Percentiles rank a stretch among this genome's conserved stretches.
These are phyloP conservation scores for Filobasidium uniguttulatum DNA, from an alignment of 1,284 basidiomycete species.

Conservation along the genomic window DNA sequence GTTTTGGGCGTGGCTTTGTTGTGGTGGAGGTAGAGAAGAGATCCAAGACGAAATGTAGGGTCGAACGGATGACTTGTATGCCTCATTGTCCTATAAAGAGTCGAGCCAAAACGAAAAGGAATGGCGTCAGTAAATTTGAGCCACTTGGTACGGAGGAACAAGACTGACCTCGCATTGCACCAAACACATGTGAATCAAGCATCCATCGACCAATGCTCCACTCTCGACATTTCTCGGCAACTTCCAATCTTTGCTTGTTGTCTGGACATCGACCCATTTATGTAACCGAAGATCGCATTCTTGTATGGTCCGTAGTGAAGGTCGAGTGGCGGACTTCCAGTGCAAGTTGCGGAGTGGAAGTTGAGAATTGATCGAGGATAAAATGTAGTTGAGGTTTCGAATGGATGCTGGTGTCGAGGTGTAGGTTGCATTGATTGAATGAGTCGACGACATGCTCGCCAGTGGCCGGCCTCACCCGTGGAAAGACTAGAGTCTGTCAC, in stretches of 20 bases:
- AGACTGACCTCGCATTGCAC: slow-evolving; percentile 66
- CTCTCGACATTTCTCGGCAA: slow-evolving; percentile 40
- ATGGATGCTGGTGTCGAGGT: slow-evolving; percentile 3
- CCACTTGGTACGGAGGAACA: neutral
- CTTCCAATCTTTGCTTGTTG: slow-evolving; percentile 2
- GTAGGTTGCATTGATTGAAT: slow-evolving; percentile 7
- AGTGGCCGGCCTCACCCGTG: too few relatives aligned
- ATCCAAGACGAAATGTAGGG: slow-evolving; percentile 90
- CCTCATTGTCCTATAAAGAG: slow-evolving; percentile 57
- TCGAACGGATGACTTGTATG: slow-evolving; percentile 60
- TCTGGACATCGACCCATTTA: slow-evolving; percentile 51
- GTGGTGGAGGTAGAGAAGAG: slow-evolving; percentile 49
- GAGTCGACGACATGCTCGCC: too few relatives aligned
- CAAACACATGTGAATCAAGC: slow-evolving; percentile 71
- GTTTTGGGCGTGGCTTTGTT: slow-evolving; percentile 58
- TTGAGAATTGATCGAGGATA: slow-evolving; percentile 52
- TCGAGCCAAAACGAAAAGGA: slow-evolving; percentile 15
- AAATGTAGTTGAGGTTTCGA: slow-evolving; percentile 41
- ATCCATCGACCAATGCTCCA: slow-evolving; percentile 65
- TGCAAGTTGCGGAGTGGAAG: slow-evolving; percentile 76
- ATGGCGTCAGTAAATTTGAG: neutral
- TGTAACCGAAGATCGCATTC: slow-evolving; percentile 64
- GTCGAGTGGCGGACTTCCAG: slow-evolving; percentile 57
- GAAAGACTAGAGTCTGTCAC: too few relatives aligned
- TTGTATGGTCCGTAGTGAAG: slow-evolving; percentile 69